These are phyloP conservation scores for Alternaria rosae DNA, from an alignment of 2,329 filamentous ascomycete genomes.

Conservation along the genomic window DNA sequence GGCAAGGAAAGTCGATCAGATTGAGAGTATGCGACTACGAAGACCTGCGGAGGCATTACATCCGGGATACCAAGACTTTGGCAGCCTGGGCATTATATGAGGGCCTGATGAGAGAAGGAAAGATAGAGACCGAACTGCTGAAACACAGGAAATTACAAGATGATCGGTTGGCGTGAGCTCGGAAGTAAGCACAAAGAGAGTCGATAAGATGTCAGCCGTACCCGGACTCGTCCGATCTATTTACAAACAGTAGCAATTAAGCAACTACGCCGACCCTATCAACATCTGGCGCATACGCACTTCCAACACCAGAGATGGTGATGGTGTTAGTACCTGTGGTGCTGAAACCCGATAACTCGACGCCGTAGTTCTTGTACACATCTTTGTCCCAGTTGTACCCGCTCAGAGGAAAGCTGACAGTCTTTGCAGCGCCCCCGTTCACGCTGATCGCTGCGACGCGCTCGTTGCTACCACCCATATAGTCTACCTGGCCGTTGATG, in stretches of 20 bases:
- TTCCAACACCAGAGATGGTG: constrained; percentile 19
- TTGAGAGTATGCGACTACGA: constrained; percentile 57
- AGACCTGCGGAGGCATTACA: constrained; percentile 60
- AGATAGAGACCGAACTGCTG: constrained; percentile 31
- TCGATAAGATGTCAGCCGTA: too few species aligned
- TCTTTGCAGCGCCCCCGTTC: constrained; percentile 27
- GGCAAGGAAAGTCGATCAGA: constrained; percentile 63
- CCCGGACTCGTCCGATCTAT: too few species aligned
- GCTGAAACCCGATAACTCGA: constrained; percentile 25
- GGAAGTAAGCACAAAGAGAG: too few species aligned
- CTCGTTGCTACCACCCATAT: constrained; percentile 26
- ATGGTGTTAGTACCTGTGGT: constrained; percentile 25
- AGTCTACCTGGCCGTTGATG: constrained; percentile 27
- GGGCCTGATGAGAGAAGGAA: constrained; percentile 60
- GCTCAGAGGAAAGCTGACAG: constrained; percentile 25
- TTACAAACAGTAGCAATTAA: too few species aligned
- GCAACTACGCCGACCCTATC: constrained; percentile 25
- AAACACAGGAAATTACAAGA: too few species aligned
- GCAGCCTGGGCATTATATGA: constrained; percentile 66
- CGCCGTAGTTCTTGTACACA: constrained; percentile 21
- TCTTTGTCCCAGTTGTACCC: constrained; percentile 30
- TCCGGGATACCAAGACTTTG: constrained; percentile 63
- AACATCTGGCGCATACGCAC: constrained; percentile 21
- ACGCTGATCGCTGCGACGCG: constrained; percentile 26
- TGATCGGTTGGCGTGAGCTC: too few species aligned